Evolutionary conservation across 257 asterid genomes (phyloP).

Genomic region (Lantana camara): DNA sequence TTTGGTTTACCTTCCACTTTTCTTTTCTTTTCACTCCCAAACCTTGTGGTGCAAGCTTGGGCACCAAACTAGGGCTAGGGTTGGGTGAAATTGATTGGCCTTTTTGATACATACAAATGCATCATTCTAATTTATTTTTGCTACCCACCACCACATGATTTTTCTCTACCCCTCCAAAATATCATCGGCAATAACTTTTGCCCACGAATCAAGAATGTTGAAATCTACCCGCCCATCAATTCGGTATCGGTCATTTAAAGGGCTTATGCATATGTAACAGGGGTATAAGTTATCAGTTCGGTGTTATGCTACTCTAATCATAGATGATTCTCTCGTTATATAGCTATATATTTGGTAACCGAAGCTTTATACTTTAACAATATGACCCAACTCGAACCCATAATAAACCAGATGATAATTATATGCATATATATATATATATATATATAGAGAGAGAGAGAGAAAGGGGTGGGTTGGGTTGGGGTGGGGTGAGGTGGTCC

Average conservation of each 20-base stretch:
- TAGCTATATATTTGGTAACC: too few species aligned
- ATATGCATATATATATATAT: too few species aligned
- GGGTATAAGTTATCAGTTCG: too few species aligned
- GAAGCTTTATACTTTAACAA: too few species aligned
- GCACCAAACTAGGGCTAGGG: slow-evolving; percentile 31
- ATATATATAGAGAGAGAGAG: slow-evolving; percentile 2
- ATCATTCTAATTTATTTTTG: slow-evolving; percentile 14
- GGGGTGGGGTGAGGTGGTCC: too few species aligned
- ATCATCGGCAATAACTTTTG: neutral
- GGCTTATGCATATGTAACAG: too few species aligned
- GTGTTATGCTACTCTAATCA: too few species aligned
- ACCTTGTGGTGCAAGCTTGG: slow-evolving; percentile 48
- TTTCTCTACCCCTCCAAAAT: neutral
- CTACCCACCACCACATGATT: slow-evolving; percentile 27
- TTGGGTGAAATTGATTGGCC: slow-evolving; percentile 16
- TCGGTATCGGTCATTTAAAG: slow-evolving; percentile 19
- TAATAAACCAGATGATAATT: too few species aligned
- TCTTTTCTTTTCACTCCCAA: slow-evolving; percentile 21
- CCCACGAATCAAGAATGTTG: slow-evolving; percentile 1
- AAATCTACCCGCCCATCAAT: slow-evolving; percentile 23
- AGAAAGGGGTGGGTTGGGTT: too few species aligned
- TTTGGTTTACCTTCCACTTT: slow-evolving; percentile 52
- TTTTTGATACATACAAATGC: slow-evolving; percentile 3
- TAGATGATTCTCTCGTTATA: too few species aligned
- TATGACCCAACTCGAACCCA: too few species aligned